Percentiles rank a stretch among this genome's conserved stretches.
phyloP scores from a whole-genome alignment of 1,284 basidiomycete species.

The Cryptococcus sp. region DNA sequence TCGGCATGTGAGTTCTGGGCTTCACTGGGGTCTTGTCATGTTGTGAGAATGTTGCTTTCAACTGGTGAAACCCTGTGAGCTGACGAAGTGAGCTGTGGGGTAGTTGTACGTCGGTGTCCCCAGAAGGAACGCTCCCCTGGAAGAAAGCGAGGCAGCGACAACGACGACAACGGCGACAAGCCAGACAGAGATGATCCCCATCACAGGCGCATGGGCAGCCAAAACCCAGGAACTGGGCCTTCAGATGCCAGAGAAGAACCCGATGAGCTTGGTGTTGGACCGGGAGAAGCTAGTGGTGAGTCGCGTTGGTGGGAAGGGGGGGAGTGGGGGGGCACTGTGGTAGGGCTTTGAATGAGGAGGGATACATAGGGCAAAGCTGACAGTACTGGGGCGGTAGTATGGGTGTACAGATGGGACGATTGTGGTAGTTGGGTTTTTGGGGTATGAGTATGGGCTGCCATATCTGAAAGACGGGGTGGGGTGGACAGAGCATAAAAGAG shows the following conservation, averaged over 20 bases:
- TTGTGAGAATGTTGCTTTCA: not conserved
- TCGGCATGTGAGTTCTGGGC: conserved; percentile 34
- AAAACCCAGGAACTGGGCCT: conserved; percentile 20
- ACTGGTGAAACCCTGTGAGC: too few species aligned
- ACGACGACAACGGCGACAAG: not conserved
- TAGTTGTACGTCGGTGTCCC: conserved; percentile 17
- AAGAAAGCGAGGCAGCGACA: too few species aligned
- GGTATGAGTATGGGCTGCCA: not conserved
- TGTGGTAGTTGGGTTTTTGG: conserved; percentile 29
- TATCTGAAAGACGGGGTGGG: not conserved
- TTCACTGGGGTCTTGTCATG: not conserved
- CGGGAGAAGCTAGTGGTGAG: conserved; percentile 41
- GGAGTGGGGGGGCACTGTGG: too few species aligned
- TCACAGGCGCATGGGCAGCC: conserved; percentile 32
- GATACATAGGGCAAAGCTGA: too few species aligned
- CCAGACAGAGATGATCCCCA: conserved; percentile 21
- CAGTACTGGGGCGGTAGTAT: too few species aligned
- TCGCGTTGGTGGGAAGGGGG: too few species aligned
- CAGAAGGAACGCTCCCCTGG: too few species aligned
- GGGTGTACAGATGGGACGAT: conserved; percentile 40
- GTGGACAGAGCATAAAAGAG: not conserved
- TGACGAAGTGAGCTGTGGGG: too few species aligned
- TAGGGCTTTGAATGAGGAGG: not conserved
- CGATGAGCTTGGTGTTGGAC: conserved; percentile 40
- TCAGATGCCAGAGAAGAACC: conserved; percentile 33